phyloP scores from a whole-genome alignment of 345 rosid genomes.

The Arabis alpina region DNA sequence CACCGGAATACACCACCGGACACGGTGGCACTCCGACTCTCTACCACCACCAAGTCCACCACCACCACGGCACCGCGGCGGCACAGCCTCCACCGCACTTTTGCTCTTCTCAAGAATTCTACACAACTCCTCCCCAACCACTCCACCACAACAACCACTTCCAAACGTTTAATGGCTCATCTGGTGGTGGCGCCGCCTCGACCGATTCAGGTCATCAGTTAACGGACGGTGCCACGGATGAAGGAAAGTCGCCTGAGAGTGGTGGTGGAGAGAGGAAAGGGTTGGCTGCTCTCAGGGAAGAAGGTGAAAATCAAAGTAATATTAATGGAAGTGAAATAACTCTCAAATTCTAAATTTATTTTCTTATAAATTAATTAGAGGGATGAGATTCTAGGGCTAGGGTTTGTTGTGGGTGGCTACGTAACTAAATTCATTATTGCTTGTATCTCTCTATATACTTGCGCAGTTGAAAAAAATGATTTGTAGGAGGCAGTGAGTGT shows the following conservation, averaged over 20 bases:
- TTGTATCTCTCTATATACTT: constrained; percentile 28
- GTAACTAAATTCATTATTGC: constrained; percentile 27
- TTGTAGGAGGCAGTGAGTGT: constrained; percentile 14
- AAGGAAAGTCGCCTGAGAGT: constrained; percentile 82
- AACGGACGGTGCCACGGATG: constrained; percentile 66
- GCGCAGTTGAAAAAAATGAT: background rate
- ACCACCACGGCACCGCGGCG: constrained; percentile 45
- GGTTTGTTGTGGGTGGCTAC: constrained; percentile 35
- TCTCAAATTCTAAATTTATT: constrained; percentile 62
- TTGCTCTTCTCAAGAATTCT: constrained; percentile 83
- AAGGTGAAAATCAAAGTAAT: constrained; percentile 63
- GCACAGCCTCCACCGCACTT: constrained; percentile 64
- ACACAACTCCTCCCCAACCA: constrained; percentile 48
- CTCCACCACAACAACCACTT: constrained; percentile 57
- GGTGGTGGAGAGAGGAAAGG: constrained; percentile 73
- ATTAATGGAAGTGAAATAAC: constrained; percentile 85
- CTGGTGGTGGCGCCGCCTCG: constrained; percentile 44
- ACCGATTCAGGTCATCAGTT: constrained; percentile 26
- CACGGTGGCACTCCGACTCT: constrained; percentile 58
- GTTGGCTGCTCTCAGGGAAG: constrained; percentile 67
- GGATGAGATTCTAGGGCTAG: constrained; percentile 38
- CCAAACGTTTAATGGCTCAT: constrained; percentile 53
- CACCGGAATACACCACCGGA: constrained; percentile 83
- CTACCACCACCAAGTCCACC: constrained; percentile 59
- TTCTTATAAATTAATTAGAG: constrained; percentile 16